Base-by-base conservation (phyloP, 2,329 filamentous ascomycete genomes). In the Microcera coccophila region DNA sequence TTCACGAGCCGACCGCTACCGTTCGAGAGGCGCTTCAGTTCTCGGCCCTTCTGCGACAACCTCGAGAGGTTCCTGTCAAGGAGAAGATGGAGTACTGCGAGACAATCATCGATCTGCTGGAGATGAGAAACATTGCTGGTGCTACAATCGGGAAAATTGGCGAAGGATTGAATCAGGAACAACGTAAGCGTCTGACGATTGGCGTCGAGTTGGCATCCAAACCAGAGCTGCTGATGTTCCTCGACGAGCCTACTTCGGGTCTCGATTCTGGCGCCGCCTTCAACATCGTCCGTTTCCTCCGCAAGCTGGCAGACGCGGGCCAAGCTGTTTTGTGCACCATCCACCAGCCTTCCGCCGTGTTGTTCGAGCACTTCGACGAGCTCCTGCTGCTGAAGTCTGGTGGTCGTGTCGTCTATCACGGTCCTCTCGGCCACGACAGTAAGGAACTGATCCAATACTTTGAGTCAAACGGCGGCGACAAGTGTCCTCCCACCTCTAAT, bases 21-120 rank as follows among this genome's bases (percentile, higher is more conserved):
- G 81, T 87, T 0, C 71, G 81, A 2, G 83, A 86, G 49, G 81
- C 82, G 0, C 64, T 86, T 0, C 73, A 74, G 20, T 85, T 87
- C 56, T 84, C 81, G 0, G 83, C 83, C 0, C 67, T 82, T 0
- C 70, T 87, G 0, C 73, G 83, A 3, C 82, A 85, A 50, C 74
- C 76, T 0, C 69, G 71, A 15, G 73, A 81, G 20, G 74, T 81
- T 0, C 62, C 81, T 0, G 58, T 69, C 1, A 53, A 76, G 34
- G 82, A 87, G 45, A 87, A 87, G 60, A 76, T 83, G 36, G 78
- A 73, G 1, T 86, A 86, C 46, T 82, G 79, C 42, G 82, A 87
- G 57, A 81, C 74, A 7, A 78, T 87, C 36, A 80, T 85, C n/a
- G 75, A 81, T 36, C 66, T 87, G 0, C 66, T 87, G 0, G 83